Conservation (phyloP, 331 rosid species). For the Quercus tomentella region DNA sequence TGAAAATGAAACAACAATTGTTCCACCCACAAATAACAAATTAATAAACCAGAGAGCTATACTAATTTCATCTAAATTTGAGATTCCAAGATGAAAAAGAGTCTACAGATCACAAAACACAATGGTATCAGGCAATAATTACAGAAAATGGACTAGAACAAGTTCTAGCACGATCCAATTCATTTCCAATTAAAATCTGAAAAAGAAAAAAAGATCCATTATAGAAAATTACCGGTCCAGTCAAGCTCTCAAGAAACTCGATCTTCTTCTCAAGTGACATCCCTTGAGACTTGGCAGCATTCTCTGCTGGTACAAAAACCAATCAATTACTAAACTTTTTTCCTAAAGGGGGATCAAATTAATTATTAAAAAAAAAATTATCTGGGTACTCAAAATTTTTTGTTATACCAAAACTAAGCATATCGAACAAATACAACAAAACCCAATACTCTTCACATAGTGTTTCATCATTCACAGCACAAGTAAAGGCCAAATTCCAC, state of each 20-base stretch:
- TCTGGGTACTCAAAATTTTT: neutral
- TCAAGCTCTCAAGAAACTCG: slow-evolving; percentile 69
- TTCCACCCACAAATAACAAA: neutral
- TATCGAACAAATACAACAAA: neutral
- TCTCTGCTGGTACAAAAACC: slow-evolving; percentile 39
- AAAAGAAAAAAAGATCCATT: neutral
- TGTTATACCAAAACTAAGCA: neutral
- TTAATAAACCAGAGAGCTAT: neutral
- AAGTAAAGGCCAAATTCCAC: neutral
- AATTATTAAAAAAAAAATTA: neutral
- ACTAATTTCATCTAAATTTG: neutral
- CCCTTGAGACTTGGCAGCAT: slow-evolving; percentile 41
- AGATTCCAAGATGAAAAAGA: neutral
- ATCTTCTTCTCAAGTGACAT: slow-evolving; percentile 87
- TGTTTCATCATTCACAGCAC: neutral
- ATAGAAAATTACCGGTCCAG: slow-evolving; percentile 54
- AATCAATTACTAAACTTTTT: slow-evolving; percentile 1
- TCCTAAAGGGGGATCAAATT: neutral
- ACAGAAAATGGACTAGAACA: neutral
- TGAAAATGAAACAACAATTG: neutral
- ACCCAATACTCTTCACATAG: neutral
- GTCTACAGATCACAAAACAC: neutral
- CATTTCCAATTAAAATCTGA: neutral
- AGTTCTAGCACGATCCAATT: neutral
- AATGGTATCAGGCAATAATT: neutral